Base-by-base conservation (phyloP, 129 eudicot genomes). In the Logfia minima region DNA sequence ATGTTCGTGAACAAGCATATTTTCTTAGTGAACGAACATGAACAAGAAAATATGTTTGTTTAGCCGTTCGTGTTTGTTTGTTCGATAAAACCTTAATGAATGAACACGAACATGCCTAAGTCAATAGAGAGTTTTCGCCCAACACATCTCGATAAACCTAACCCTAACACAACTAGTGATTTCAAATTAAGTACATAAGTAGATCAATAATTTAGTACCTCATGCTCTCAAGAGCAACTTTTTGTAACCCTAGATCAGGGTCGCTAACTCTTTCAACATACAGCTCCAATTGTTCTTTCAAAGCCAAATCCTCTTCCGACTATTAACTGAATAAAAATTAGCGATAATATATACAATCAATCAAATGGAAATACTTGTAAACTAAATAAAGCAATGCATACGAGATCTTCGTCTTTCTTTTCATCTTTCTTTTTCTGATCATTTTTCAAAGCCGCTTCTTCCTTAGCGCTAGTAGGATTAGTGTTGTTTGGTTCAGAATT, bases 221-320 rank as follows among this genome's bases (percentile, higher is more conserved):
- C 99, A 94, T 91, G 86, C 93, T 89, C 81, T 94, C 97, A 3
- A 94, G 99, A 48, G 94, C 99, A 83, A 78, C 86, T 68, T 86
- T 86, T 85, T 91, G 97, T 51, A 94, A 68, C 28, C 86, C 96
- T 16, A 83, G 88, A 84, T 94, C 99, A 5, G 92, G 10, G 72
- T 91, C 99, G 82, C 86, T 97, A 63, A 81, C 96, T 81, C 99
- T 84, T 77, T 91, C 97, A 21, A 94, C 99, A 56, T 91, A 91
- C 75, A 94, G 64, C 88, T 94, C 99, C 86, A 91, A 79, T 34
- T 91, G 93, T 82, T 94, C 90, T 83, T 94, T 94, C 85, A 94
- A 76, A 37, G 93, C 99, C 83, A 91, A 80, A 83, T 94, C 99
- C 83, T 91, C 97, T 75, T 94, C 99, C 55, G 97, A 91, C 97